Evolutionary conservation across 192 early-diverging fungal genomes (phyloP), one percentile per base, ranked within the genome.

Genomic region (Linnemannia hyalina): DNA sequence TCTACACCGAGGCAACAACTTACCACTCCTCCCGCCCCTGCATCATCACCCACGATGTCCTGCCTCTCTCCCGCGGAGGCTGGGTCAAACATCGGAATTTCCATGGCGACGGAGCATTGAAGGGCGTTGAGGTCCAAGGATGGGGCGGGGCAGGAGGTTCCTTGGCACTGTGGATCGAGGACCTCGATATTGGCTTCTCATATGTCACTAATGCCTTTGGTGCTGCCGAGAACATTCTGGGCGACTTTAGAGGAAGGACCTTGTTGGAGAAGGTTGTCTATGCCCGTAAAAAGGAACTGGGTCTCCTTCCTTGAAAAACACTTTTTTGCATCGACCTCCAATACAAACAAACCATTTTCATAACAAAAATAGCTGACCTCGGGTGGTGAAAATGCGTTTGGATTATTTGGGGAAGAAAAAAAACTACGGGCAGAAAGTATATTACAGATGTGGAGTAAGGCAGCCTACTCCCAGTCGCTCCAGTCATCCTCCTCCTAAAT

Each of bases 81-180:
- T 87, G 57, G 76, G 69, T 60, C 74, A 70, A 73, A 81, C 40
- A 38, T 38, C 16, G 75, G 78, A 41, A 74, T 22, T 80, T 69
- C 88, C 7, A 80, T 75, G 20, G 84, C 80, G 65, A 69, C 74
- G 44, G 73, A 70, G 22, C 91, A 0, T 38, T 85, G 13, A 79
- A 88, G n/a, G 76, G 83, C 18, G 81, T 90, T 42, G 76, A 80
- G 23, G 84, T 90, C 44, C 78, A 90, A 57, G 93, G 94, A 23
- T 95, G 94, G 94, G 90, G 89, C 6, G 95, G 95, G 3, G 89
- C 89, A 7, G 94, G 95, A 10, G 95, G 95, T 1, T 89, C 88
- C 40, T 76, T 94, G 69, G 83, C 92, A 26, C 72, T 87, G 22
- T 95, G 91, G 88, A 93, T 94, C 73, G 83, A 76, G 3, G 89